A percentile compares a stretch with the other conserved stretches of the same genome.
Conservation (phyloP, 1,139 yeast genomes). For the Pichia sp. region DNA sequence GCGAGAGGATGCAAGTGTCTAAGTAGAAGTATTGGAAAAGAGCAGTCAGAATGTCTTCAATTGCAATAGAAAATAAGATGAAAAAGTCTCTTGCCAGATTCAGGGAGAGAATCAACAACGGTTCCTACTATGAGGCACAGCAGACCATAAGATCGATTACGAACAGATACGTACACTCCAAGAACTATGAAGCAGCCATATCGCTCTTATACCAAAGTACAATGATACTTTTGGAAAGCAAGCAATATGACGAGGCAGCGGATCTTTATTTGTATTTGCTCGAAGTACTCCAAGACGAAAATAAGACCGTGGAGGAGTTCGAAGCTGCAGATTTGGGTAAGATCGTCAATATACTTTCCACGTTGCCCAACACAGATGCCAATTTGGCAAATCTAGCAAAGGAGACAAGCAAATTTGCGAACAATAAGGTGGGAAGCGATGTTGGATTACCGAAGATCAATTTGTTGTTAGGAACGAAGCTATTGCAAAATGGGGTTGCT, state of each 20-base stretch:
- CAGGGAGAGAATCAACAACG: slow-evolving; percentile 59
- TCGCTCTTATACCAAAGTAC: slow-evolving; percentile 72
- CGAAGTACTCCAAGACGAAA: slow-evolving; percentile 56
- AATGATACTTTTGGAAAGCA: slow-evolving; percentile 57
- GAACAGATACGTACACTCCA: slow-evolving; percentile 70
- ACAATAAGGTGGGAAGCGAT: slow-evolving; percentile 42
- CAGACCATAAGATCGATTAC: slow-evolving; percentile 88
- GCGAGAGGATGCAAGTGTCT: too few species aligned
- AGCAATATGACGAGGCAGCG: slow-evolving; percentile 74
- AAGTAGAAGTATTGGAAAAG: too few species aligned
- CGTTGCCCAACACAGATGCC: slow-evolving; percentile 62
- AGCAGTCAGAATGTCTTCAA: background rate
- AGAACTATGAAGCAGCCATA: slow-evolving; percentile 64
- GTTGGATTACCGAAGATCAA: slow-evolving; percentile 77
- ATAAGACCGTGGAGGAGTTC: slow-evolving; percentile 38
- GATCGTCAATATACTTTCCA: slow-evolving; percentile 38
- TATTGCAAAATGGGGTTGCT: slow-evolving; percentile 35
- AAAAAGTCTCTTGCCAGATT: slow-evolving; percentile 60
- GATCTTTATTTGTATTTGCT: slow-evolving; percentile 72
- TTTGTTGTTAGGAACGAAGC: slow-evolving; percentile 66
- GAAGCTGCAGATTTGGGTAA: slow-evolving; percentile 28
- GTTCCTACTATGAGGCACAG: slow-evolving; percentile 90
- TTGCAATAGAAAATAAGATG: slow-evolving; percentile 38
- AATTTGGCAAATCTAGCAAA: slow-evolving; percentile 62
- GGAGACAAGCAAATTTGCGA: slow-evolving; percentile 63